Conservation (phyloP, 208 protist genomes). For the Trichomonas tenax region DNA sequence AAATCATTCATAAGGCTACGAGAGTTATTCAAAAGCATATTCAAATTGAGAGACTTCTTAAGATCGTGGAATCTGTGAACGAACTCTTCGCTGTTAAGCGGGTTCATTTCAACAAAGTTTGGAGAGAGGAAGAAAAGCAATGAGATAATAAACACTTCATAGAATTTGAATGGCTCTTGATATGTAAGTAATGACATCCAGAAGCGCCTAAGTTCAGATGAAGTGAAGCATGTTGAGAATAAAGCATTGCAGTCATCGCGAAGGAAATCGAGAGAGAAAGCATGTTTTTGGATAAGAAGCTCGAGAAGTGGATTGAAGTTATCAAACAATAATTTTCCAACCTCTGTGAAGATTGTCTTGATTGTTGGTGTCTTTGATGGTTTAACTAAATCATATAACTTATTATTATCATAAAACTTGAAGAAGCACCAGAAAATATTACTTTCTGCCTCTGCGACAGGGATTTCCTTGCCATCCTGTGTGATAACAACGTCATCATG, state of each 20-base stretch:
- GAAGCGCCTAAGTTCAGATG: neutral
- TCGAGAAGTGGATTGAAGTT: neutral
- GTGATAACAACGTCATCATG: neutral
- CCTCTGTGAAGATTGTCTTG: neutral
- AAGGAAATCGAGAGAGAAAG: neutral
- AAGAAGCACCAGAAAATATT: neutral
- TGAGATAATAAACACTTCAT: neutral
- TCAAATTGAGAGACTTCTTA: neutral
- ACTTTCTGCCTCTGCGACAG: neutral
- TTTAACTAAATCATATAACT: neutral
- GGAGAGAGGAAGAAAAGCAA: neutral
- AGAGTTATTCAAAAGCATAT: neutral
- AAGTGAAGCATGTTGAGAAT: neutral
- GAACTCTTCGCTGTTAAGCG: neutral
- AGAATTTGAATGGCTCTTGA: neutral
- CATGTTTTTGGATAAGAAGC: neutral
- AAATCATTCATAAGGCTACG: neutral
- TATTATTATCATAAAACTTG: constrained; percentile 3
- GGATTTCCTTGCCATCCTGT: neutral
- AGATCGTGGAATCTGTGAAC: neutral
- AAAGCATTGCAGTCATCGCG: neutral
- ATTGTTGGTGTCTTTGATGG: neutral
- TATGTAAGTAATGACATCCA: neutral
- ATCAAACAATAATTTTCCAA: neutral
- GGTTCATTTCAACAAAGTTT: neutral